Evolutionary conservation across 73 alveolate genomes (phyloP).

Genomic region (Paramecium biaurelia): DNA sequence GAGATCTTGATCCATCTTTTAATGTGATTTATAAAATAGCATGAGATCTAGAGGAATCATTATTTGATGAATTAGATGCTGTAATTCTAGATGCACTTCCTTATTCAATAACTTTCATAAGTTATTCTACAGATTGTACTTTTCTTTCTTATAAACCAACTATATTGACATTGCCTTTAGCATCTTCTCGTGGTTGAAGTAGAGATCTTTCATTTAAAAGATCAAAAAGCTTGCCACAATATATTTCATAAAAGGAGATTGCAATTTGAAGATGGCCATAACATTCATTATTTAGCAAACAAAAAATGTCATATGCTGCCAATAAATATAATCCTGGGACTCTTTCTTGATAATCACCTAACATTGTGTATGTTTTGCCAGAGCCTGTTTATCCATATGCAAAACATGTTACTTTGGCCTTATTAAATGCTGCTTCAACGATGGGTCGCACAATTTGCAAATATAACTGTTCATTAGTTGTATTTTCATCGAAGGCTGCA

Average conservation of each 20-base stretch:
- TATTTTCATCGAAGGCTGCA: slow-evolving; percentile 91
- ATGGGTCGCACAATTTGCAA: slow-evolving; percentile 95
- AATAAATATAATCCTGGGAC: slow-evolving; percentile 97
- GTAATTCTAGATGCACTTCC: slow-evolving; percentile 82
- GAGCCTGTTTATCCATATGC: slow-evolving; percentile 99
- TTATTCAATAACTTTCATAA: slow-evolving; percentile 80
- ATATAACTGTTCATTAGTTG: slow-evolving; percentile 92
- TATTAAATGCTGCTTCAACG: slow-evolving; percentile 93
- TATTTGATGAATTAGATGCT: slow-evolving; percentile 67
- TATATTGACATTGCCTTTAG: slow-evolving; percentile 96
- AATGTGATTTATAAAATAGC: slow-evolving; percentile 64
- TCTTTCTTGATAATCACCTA: slow-evolving; percentile 86
- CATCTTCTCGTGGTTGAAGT: slow-evolving; percentile 98
- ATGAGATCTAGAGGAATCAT: slow-evolving; percentile 74
- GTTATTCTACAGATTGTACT: slow-evolving; percentile 72
- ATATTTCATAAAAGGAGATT: slow-evolving; percentile 98
- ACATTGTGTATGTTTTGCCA: slow-evolving; percentile 99
- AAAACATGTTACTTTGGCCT: slow-evolving; percentile 94
- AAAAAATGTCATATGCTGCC: slow-evolving; percentile 96
- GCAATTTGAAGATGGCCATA: slow-evolving; percentile 73
- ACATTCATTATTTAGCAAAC: slow-evolving; percentile 75
- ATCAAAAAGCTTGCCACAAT: slow-evolving; percentile 99
- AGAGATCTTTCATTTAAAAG: slow-evolving; percentile 91
- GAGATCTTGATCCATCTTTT: slow-evolving; percentile 45
- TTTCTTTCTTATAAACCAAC: slow-evolving; percentile 91